phyloP scores from a whole-genome alignment of 805 yeast species.

The Pichia manshurica region DNA sequence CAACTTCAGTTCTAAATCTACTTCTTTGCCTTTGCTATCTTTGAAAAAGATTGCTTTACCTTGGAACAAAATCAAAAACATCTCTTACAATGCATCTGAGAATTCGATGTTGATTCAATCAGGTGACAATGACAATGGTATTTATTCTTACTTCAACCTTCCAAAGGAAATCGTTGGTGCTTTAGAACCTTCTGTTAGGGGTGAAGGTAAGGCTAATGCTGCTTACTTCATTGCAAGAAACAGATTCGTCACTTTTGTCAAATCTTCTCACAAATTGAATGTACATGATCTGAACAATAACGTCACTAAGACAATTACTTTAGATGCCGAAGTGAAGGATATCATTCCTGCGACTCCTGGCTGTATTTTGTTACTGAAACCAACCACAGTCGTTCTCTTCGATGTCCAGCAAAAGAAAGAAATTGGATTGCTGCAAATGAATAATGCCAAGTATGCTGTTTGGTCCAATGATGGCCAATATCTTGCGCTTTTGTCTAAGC shows the following conservation, averaged over 20 bases:
- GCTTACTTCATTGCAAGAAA: constrained; percentile 94
- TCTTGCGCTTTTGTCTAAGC: constrained; percentile 85
- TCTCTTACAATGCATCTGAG: constrained; percentile 91
- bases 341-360: constrained; percentile 81
- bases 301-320: constrained; percentile 72
- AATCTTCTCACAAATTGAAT: constrained; percentile 59
- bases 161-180: constrained; percentile 91
- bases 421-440: constrained; percentile 59
- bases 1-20: constrained; percentile 59
- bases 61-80: constrained; percentile 78
- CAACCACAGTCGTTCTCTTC: constrained; percentile 66
- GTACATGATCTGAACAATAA: constrained; percentile 79
- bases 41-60: constrained; percentile 78
- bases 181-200: constrained; percentile 79
- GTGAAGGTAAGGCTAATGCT: constrained; percentile 74
- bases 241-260: constrained; percentile 78
- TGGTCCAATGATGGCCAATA: constrained; percentile 89
- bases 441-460: constrained; percentile 77
- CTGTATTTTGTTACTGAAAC: constrained; percentile 66
- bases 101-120: constrained; percentile 78
- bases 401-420: constrained; percentile 91
- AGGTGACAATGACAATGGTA: constrained; percentile 60
- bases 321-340: constrained; percentile 62
- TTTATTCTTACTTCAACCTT: constrained; percentile 67
- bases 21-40: constrained; percentile 72